Base-by-base conservation (phyloP, 176 grass and related monocot genomes). In the Pharus latifolius region DNA sequence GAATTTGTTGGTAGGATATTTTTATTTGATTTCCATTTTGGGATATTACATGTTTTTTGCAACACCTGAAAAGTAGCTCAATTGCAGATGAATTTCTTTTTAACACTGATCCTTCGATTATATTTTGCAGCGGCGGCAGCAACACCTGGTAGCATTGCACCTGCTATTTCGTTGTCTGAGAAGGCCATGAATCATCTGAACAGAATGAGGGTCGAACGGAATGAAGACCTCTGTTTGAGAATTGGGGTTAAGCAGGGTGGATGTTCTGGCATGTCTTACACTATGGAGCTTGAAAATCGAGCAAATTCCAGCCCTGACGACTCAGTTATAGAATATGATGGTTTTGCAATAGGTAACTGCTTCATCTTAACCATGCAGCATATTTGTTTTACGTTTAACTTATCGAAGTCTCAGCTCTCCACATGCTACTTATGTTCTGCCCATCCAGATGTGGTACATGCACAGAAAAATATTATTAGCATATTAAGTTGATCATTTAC, bases 221-320 rank as follows among this genome's bases (percentile, higher is more conserved):
- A 88, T 46, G 87, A 91, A 72, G 95, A 99, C 82, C 64, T 99
- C 34, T 99, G 87, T 52, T 58, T 99, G 47, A 91, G 95, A 86
- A 99, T 99, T 76, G 95, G 95, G 27, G 95, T 99, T 65, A 99
- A 81, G 67, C 95, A 99, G 57, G 95, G 95, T 49, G 95, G 95
- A 55, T 99, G 95, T 65, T 99, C 95, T 33, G 95, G 95, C 59
- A 99, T 99, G 95, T 99, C 95, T 49, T 99, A 99, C 63, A 99
- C 90, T n/a, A 94, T 99, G 95, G 90, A 94, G 65, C 78, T 99
- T 74, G 95, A 99, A 64, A 85, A 69, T 43, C 79, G 41, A 49
- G 73, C 72, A 1, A 88, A 93, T 60, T 67, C 87, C 5, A 82
- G 43, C 19, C 75, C 90, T 34, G 79, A 70, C 15, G 95, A 99